Percentiles rank a stretch among this genome's conserved stretches.
phyloP scores from a whole-genome alignment of 495 filamentous ascomycete species.

The Ascodesmis nigricans region DNA sequence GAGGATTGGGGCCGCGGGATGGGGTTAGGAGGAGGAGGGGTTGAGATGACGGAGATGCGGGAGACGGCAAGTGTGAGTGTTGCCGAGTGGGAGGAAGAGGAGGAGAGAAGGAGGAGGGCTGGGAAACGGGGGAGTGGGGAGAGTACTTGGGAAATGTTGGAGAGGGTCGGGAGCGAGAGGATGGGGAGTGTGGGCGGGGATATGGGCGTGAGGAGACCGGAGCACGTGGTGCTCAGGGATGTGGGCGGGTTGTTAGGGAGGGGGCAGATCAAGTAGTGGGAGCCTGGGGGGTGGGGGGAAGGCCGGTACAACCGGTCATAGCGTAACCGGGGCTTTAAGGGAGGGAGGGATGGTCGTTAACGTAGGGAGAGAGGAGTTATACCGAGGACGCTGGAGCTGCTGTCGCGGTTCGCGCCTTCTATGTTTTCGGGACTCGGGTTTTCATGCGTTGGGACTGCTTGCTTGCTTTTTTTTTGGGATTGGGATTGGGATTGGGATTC shows the following conservation, averaged over 20 bases:
- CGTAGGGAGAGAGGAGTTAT: no score
- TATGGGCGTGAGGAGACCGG: neutral
- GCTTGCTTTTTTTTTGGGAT: neutral
- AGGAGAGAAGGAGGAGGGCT: neutral
- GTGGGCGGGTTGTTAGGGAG: slow-evolving; percentile 9
- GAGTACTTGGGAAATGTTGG: neutral
- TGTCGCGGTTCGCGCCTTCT: no score
- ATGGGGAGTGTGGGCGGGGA: neutral
- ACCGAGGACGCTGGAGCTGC: no score
- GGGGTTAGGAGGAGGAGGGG: neutral
- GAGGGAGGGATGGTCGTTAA: no score
- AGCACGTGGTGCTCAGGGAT: slow-evolving; percentile 2
- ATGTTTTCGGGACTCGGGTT: no score
- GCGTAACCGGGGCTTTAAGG: no score
- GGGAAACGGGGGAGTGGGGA: slow-evolving; percentile 1
- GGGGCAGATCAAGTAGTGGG: no score
- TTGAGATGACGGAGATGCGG: neutral
- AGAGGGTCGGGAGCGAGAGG: neutral
- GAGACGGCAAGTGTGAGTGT: neutral
- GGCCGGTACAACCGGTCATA: no score
- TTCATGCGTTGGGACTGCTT: no score
- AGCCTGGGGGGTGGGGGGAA: no score
- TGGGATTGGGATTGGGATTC: neutral
- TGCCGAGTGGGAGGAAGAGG: neutral
- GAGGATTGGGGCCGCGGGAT: neutral